A percentile compares a stretch with the other conserved stretches of the same genome.
Evolutionary conservation across 2,329 filamentous ascomycete species (phyloP).

Genomic region (Claviceps citrina): DNA sequence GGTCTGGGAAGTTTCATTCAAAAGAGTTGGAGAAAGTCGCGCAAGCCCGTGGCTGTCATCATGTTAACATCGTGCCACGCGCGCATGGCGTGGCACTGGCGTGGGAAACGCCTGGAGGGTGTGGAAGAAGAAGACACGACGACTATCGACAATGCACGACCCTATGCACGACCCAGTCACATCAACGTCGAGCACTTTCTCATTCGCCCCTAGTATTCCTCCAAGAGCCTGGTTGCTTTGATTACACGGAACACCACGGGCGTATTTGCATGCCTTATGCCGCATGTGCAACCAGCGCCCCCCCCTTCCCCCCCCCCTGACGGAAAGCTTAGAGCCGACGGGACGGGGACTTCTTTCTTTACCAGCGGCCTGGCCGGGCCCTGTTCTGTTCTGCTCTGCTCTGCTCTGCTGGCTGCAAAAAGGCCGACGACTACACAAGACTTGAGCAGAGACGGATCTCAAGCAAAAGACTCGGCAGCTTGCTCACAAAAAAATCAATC

Average conservation of each 20-base stretch:
- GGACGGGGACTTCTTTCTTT: neutral
- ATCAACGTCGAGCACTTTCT: neutral
- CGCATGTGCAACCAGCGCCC: neutral
- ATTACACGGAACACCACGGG: neutral
- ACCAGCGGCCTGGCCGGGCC: neutral
- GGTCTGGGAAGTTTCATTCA: constrained; percentile 3
- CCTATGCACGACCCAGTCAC: constrained; percentile 1
- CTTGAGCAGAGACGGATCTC: too few relatives aligned
- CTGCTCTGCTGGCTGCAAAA: neutral
- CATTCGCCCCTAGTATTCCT: neutral
- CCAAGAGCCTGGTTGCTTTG: neutral
- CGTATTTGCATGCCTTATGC: neutral
- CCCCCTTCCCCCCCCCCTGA: neutral
- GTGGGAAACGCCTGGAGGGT: neutral
- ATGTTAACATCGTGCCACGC: constrained; percentile 3
- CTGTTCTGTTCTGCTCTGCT: too few relatives aligned
- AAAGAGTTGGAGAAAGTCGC: constrained; percentile 6
- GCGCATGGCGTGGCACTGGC: constrained; percentile 6
- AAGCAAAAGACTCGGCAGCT: too few relatives aligned
- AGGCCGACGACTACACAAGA: too few relatives aligned
- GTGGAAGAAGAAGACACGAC: constrained; percentile 1
- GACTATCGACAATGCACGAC: too few relatives aligned
- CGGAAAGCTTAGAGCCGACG: neutral
- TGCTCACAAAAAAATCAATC: too few relatives aligned
- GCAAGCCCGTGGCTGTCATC: constrained; percentile 1